Percentiles rank a stretch among this genome's conserved stretches.
phyloP scores from a whole-genome alignment of 176 grass and related monocot genomes.

The Lolium perenne region DNA sequence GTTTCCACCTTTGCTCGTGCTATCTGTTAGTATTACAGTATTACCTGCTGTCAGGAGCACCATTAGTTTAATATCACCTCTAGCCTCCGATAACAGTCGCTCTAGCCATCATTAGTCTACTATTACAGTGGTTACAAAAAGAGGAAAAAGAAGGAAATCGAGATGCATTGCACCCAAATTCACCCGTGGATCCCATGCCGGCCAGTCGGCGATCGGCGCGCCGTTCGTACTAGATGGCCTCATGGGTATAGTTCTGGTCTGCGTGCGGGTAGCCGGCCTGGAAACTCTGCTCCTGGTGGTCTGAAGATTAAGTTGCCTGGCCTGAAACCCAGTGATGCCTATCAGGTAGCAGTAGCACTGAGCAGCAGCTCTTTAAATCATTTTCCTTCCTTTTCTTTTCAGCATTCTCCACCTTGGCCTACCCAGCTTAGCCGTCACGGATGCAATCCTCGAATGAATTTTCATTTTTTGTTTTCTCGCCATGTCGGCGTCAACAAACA shows the following conservation, averaged over 20 bases:
- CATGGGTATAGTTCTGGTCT: no score
- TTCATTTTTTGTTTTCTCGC: not conserved
- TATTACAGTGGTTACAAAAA: not conserved
- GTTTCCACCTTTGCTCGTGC: not conserved
- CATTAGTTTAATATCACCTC: not conserved
- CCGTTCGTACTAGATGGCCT: no score
- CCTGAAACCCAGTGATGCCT: not conserved
- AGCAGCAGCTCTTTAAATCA: not conserved
- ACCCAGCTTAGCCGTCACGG: slow-evolving; percentile 30
- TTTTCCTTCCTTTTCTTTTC: not conserved
- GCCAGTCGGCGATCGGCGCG: no score
- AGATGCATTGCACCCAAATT: not conserved
- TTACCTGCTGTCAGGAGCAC: not conserved
- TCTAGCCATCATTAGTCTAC: not conserved
- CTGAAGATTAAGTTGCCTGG: not conserved
- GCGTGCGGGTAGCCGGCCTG: no score
- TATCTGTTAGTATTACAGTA: not conserved
- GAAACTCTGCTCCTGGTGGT: not conserved
- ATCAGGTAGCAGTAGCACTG: not conserved
- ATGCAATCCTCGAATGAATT: not conserved
- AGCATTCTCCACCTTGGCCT: slow-evolving; percentile 6
- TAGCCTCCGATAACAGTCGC: not conserved
- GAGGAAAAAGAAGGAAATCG: not conserved
- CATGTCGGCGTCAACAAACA: not conserved
- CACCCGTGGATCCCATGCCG: not conserved